Conservation (phyloP, 345 rosid species). For the Geranium brycei region DNA sequence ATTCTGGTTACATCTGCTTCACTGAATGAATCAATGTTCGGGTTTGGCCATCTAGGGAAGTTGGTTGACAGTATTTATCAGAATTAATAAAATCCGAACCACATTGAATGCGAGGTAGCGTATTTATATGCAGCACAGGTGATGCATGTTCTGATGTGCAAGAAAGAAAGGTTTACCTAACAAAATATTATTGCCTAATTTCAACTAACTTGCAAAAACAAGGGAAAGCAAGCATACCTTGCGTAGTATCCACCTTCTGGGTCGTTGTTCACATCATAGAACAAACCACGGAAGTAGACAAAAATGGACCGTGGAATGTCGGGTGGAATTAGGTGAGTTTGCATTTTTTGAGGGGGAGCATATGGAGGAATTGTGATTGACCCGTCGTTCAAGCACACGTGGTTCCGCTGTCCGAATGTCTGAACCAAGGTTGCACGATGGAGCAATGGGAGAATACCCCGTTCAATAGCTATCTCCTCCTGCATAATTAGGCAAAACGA, state of each 20-base stretch:
- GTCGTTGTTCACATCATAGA: constrained; percentile 84
- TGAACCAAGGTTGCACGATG: constrained; percentile 81
- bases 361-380: constrained; percentile 90
- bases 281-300: constrained; percentile 89
- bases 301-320: constrained; percentile 81
- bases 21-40: background rate
- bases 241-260: constrained; percentile 29
- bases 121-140: background rate
- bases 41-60: background rate
- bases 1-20: background rate
- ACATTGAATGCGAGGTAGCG: background rate
- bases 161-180: background rate
- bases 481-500: constrained; percentile 10
- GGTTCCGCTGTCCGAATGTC: constrained; percentile 89
- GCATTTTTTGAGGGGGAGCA: constrained; percentile 96
- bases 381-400: constrained; percentile 81
- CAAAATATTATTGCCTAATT: background rate
- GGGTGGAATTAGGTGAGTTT: constrained; percentile 59
- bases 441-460: constrained; percentile 78
- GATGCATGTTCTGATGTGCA: background rate
- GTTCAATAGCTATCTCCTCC: constrained; percentile 89
- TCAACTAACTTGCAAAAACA: constrained; percentile 52
- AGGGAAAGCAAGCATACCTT: constrained; percentile 36
- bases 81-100: too few relatives aligned
- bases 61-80: background rate